Evolutionary conservation across 2,329 filamentous ascomycete genomes (phyloP).

Genomic region (Cryphonectria japonica): DNA sequence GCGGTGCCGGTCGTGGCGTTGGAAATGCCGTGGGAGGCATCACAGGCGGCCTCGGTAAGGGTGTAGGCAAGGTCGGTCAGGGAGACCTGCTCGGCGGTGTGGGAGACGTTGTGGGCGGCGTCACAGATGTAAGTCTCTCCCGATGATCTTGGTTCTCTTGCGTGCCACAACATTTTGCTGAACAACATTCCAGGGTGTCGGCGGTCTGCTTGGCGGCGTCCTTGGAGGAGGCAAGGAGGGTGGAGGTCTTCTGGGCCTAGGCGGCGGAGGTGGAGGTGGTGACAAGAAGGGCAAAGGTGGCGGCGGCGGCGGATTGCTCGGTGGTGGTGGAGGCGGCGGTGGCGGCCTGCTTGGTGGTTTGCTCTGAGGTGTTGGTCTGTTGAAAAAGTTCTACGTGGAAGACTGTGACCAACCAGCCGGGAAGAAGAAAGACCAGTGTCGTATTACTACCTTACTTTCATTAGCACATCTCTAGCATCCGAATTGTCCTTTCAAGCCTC

Average conservation of each 20-base stretch:
- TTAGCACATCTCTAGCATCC: constrained; percentile 6
- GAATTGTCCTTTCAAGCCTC: too few relatives aligned
- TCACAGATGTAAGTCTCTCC: constrained; percentile 15
- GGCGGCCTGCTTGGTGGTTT: constrained; percentile 25
- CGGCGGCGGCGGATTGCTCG: constrained; percentile 19
- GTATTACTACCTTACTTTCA: neutral
- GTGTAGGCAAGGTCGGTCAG: constrained; percentile 27
- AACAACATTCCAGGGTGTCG: constrained; percentile 15
- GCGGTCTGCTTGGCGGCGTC: constrained; percentile 27
- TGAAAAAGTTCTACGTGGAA: constrained; percentile 5
- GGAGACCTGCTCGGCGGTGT: constrained; percentile 27
- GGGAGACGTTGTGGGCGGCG: constrained; percentile 28
- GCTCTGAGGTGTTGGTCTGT: neutral
- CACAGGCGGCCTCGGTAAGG: constrained; percentile 27
- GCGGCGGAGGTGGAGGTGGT: constrained; percentile 16
- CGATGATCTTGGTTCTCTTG: neutral
- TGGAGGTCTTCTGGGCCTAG: constrained; percentile 18
- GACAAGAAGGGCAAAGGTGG: constrained; percentile 23
- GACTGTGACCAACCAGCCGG: neutral
- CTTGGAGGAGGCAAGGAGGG: constrained; percentile 24
- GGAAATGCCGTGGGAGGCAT: constrained; percentile 28
- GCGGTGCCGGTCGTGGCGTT: constrained; percentile 25
- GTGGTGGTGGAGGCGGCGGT: constrained; percentile 14
- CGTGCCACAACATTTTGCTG: neutral
- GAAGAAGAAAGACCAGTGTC: neutral